Evolutionary conservation across 2,329 filamentous ascomycete species (phyloP), one percentile per base, ranked within the genome.

Genomic region (Fusarium decemcellulare): DNA sequence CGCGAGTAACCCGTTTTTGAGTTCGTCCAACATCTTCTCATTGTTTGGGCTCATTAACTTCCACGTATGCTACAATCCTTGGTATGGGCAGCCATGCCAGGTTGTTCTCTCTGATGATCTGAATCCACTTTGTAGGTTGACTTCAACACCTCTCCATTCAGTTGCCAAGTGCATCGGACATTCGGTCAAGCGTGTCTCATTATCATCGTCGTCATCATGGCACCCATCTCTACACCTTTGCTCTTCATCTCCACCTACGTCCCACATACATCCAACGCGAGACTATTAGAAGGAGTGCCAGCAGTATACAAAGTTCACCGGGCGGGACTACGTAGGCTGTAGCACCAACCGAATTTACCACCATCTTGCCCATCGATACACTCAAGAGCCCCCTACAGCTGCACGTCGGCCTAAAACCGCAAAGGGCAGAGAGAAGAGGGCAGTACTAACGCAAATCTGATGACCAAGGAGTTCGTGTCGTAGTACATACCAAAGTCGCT

Each of bases 401-500:
- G 40, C 29, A 47, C 2, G 30, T 50, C 29, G 37, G 32, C 46
- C 15, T 36, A n/a, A 14, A 50, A 16, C 15, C 1, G 15, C 14
- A 10, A 36, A 10, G n/a, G 10, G 9, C 10, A 27, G n/a, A 23
- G 23, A 3, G 23, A 23, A 23, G 16, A 18, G 23, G 37, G 18
- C 8, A 15, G 14, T n/a, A 52, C 62, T 53, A 44, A 65, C 62
- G 46, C 62, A 14, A 65, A 40, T 15, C 62, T 61, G 14, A 58
- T 40, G 12, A 58, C 43, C 30, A 48, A 18, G 8, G 56, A 58
- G n/a, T 53, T 58, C 10, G 47, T 53, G 11, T 58, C 55, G 6
- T 61, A 48, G 48, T 65, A 61, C 36, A 48, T 54, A 14, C 62
- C 62, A 36, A 65, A 53, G 8, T 61, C 52, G 5, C 42, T 47